Base-by-base conservation (phyloP, 768 basidiomycete species). In the Mycena epipterygia region DNA sequence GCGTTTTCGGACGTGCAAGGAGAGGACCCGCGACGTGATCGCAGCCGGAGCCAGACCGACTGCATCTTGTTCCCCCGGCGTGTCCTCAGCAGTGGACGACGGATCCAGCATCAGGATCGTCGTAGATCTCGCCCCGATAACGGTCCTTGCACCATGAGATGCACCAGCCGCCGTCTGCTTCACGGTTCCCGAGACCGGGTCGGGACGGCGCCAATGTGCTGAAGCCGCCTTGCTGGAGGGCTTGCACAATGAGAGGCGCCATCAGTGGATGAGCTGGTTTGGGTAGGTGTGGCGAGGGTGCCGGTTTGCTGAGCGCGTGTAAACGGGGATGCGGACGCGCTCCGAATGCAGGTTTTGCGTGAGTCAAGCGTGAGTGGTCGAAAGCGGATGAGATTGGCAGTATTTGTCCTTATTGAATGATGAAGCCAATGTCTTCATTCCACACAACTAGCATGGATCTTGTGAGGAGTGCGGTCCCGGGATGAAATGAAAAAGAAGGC, bases 71-170 rank as follows among this genome's bases (percentile, higher is more conserved):
- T 83, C 83, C 33, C 77, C 64, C 27, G 72, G 68, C 23, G 78
- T 72, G 13, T 33, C 52, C 41, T 39, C 75, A 8, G 58, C 68
- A 30, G 27, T 21, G 25, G 88, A 87, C 5, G 84, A 77, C n/a
- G 87, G 85, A 29, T 89, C 89, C 37, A 95, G 86, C 9, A 85
- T 79, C 60, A 95, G 85, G 33, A 94, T 81, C 3, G 89, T 88
- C 2, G 83, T 82, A 2, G 94, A 97, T 77, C 77, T 96, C 94
- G 2, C 97, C 97, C 96, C 96, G 98, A 80, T 96, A 98, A 69
- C 89, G 87, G 75, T 99, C 98, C 77, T 95, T 95, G 81, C 97
- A 98, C 96, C 97, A 99, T 9, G 93, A 93, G 48, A 99, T 81
- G 65, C 91, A 93, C 96, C 96, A 98, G 1, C 94, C 97, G 5